phyloP scores from a whole-genome alignment of 2,329 filamentous ascomycete genomes.

The Didymella sp. region DNA sequence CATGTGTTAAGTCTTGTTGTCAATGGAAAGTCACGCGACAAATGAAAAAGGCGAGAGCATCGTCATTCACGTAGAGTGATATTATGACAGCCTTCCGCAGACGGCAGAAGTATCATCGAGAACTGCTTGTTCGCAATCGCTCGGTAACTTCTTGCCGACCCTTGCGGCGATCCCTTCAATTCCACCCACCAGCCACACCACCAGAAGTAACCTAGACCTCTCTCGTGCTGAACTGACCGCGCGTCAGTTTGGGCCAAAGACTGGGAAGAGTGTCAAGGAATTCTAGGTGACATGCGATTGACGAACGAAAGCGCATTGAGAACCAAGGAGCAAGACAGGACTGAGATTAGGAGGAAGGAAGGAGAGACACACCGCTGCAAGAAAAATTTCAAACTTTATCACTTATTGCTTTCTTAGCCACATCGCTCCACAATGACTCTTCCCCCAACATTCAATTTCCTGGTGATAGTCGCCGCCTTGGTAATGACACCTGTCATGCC shows the following conservation, averaged over 20 bases:
- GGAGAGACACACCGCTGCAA: not conserved
- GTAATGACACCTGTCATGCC: not conserved
- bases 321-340: not conserved
- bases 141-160: constrained; percentile 6
- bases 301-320: not conserved
- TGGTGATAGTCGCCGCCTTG: constrained; percentile 10
- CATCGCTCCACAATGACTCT: not conserved
- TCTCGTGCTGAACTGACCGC: not conserved
- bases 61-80: not conserved
- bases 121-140: constrained; percentile 3
- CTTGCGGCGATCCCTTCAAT: not conserved
- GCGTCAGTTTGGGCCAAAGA: not conserved
- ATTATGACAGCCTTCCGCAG: not conserved
- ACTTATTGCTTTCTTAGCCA: not conserved
- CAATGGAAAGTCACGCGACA: not conserved
- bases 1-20: not conserved
- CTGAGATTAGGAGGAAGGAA: not conserved
- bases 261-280: not conserved
- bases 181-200: constrained; percentile 19
- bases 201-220: not conserved
- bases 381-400: constrained; percentile 8
- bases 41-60: not conserved
- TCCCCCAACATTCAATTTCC: not conserved
- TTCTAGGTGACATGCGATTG: too few relatives aligned
- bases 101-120: not conserved